phyloP scores from a whole-genome alignment of 2,329 filamentous ascomycete species.

The Epichloe typhina region DNA sequence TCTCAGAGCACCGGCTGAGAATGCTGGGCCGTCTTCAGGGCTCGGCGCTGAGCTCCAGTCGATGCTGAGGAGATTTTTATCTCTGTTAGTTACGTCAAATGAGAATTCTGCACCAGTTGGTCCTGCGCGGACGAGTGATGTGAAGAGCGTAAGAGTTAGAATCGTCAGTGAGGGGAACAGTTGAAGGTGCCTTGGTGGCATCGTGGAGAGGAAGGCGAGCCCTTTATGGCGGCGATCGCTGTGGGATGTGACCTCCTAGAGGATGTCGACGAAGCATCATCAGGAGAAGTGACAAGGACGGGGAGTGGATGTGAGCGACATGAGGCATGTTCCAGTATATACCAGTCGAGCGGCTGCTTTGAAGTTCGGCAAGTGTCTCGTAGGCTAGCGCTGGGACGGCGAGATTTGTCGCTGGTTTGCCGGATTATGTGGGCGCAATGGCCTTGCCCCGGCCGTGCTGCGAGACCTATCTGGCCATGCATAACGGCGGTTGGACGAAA shows the following conservation, averaged over 20 bases:
- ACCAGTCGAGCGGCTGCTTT: constrained; percentile 33
- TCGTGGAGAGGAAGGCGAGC: constrained; percentile 22
- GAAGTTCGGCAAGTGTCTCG: constrained; percentile 32
- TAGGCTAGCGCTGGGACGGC: constrained; percentile 12
- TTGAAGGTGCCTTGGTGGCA: constrained; percentile 22
- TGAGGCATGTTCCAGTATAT: constrained; percentile 41
- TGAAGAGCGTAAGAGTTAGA: constrained; percentile 15
- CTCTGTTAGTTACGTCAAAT: constrained; percentile 10
- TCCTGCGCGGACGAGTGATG: constrained; percentile 15
- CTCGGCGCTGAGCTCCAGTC: constrained; percentile 34
- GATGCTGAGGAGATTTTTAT: constrained; percentile 30
- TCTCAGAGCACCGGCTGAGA: constrained; percentile 44
- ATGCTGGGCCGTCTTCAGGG: constrained; percentile 45
- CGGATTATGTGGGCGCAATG: neutral
- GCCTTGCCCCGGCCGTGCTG: neutral
- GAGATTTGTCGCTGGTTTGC: neutral
- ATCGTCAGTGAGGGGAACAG: constrained; percentile 12
- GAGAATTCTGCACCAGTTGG: constrained; percentile 3
- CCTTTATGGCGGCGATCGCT: constrained; percentile 20
- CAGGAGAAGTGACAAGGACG: constrained; percentile 30
- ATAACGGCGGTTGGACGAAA: constrained; percentile 1
- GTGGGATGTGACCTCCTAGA: constrained; percentile 29
- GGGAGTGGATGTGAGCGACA: constrained; percentile 8
- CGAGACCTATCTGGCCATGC: neutral
- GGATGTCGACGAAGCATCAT: constrained; percentile 35